Evolutionary conservation across 2,329 filamentous ascomycete genomes (phyloP), one percentile per base, ranked within the genome.

Genomic region (Emergomyces orientalis): DNA sequence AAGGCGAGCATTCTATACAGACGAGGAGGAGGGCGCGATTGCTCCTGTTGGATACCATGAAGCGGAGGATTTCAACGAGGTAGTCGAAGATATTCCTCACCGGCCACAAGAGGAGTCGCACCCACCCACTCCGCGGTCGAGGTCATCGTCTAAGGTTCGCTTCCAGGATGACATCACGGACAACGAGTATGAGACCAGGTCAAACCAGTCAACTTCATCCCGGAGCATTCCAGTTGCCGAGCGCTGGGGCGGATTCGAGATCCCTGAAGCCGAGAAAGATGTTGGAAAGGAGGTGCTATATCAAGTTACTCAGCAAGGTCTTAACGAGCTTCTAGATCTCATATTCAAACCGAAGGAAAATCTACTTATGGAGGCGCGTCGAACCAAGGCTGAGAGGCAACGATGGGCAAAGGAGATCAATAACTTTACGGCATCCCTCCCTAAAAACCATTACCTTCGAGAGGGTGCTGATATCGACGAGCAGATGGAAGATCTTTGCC

Each of bases 221-320:
- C 80, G 86, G 55, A 88, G 84, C 70, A 81, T 88, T 9, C 85
- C 88, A 7, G 69, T 82, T 41, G 79, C 80, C 14, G 88, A 92
- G 73, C 82, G 88, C 63, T 91, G 87, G 87, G 88, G 87, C 58
- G 88, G 88, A 22, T 87, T 90, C 73, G 88, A 91, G 60, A 86
- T 95, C 19, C 88, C 89, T 0, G 86, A 89, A 67, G 87, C 88
- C 0, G 91, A 96, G 73, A 84, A 83, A 64, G 91, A 96, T 72
- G 86, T 90, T 6, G 91, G 90, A 45, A 90, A 88, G 68, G 91
- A 97, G 71, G 88, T 97, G 3, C 79, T 97, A 0, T 97, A 96
- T 71, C 90, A 96, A 73, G 86, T 95, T 39, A 91, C 90, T 0
- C 91, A 97, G 74, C 89, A 96, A 74, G 89, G 91, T 0, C 90